Evolutionary conservation across 495 filamentous ascomycete species (phyloP).

Genomic region (Penicillium riverlandense): DNA sequence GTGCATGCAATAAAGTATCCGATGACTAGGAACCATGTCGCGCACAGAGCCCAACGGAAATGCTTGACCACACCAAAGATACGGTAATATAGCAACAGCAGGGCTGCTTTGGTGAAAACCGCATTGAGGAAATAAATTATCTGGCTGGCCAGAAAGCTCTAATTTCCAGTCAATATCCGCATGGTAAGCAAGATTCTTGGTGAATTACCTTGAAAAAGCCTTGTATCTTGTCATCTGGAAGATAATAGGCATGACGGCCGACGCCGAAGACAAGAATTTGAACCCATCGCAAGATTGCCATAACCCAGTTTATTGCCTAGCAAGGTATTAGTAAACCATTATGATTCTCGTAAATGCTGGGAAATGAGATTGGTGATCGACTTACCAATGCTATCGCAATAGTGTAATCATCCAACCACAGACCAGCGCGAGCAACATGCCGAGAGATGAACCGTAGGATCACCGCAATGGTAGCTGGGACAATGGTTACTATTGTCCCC

Average conservation of each 20-base stretch:
- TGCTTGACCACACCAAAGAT: slow-evolving; percentile 28
- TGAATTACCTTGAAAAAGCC: slow-evolving; percentile 15
- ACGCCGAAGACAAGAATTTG: slow-evolving; percentile 10
- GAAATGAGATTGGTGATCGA: not conserved
- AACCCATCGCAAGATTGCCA: slow-evolving; percentile 14
- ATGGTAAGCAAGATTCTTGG: not conserved
- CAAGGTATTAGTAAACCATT: not conserved
- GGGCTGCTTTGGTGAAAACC: slow-evolving; percentile 22
- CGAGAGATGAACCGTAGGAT: slow-evolving; percentile 20
- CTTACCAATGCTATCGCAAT: slow-evolving; percentile 22
- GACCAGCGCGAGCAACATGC: slow-evolving; percentile 14
- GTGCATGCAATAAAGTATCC: slow-evolving; percentile 25
- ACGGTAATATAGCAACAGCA: slow-evolving; percentile 35
- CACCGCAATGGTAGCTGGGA: slow-evolving; percentile 25
- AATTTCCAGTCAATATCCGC: not conserved
- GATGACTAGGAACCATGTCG: slow-evolving; percentile 28
- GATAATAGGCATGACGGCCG: slow-evolving; percentile 7
- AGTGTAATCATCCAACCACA: slow-evolving; percentile 36
- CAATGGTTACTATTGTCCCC: slow-evolving; percentile 20
- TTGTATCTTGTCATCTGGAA: slow-evolving; percentile 5
- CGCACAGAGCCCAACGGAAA: slow-evolving; percentile 28
- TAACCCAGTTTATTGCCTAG: slow-evolving; percentile 17
- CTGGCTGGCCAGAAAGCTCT: slow-evolving; percentile 20
- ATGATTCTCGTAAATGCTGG: too few species aligned
- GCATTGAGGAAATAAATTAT: slow-evolving; percentile 20